Conservation (phyloP, 495 filamentous ascomycete genomes). For the Barbatosphaeria neglecta region DNA sequence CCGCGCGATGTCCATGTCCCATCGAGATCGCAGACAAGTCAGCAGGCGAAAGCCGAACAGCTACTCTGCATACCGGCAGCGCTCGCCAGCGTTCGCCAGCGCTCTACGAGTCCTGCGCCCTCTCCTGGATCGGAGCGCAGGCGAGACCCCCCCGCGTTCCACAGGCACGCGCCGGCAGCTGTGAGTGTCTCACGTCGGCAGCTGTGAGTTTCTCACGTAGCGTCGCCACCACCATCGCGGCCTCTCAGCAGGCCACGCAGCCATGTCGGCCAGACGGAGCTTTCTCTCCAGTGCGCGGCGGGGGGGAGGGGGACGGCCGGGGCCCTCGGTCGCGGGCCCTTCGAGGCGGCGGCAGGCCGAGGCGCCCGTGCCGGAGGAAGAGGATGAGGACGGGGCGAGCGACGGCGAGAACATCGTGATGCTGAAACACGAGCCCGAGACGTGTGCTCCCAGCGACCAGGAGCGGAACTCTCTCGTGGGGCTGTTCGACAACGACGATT, state of each 20-base stretch:
- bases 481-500: constrained; percentile 15
- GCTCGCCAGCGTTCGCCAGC: too few relatives aligned
- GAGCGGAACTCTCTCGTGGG: constrained; percentile 18
- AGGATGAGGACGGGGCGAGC: neutral
- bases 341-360: neutral
- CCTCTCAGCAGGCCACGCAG: too few relatives aligned
- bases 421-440: constrained; percentile 48
- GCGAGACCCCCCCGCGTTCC: neutral
- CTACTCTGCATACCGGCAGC: too few relatives aligned
- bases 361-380: neutral
- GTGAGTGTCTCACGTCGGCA: neutral
- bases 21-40: neutral
- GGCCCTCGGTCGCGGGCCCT: too few relatives aligned
- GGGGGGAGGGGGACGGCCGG: neutral
- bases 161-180: neutral
- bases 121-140: too few relatives aligned
- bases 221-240: too few relatives aligned
- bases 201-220: too few relatives aligned
- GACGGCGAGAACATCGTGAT: constrained; percentile 19
- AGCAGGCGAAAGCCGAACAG: neutral
- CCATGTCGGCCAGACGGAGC: neutral
- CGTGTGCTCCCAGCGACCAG: constrained; percentile 31
- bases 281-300: neutral
- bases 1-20: neutral
- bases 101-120: too few relatives aligned